Evolutionary conservation across 352 stramenopile species (phyloP).

Genomic region (Phytopythium chamaehyphon): DNA sequence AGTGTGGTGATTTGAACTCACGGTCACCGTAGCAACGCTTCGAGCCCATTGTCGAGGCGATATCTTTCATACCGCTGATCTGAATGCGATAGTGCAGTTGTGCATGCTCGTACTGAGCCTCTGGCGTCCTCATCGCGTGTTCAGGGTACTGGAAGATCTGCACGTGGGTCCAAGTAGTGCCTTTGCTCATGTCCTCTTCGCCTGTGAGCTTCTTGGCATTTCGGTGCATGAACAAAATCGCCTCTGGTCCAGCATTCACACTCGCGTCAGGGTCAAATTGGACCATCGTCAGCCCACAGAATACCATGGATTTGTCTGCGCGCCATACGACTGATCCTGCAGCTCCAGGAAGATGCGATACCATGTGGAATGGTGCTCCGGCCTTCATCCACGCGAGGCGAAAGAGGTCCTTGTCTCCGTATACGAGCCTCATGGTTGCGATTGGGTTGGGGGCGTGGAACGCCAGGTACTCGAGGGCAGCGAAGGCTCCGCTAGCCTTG

Average conservation of each 20-base stretch:
- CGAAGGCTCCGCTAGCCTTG: slow-evolving; percentile 11
- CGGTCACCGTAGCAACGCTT: slow-evolving; percentile 21
- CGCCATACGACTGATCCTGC: too few relatives aligned
- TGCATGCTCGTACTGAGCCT: slow-evolving; percentile 15
- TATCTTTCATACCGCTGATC: slow-evolving; percentile 12
- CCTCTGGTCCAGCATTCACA: too few relatives aligned
- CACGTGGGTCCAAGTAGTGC: background rate
- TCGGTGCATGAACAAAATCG: slow-evolving; percentile 27
- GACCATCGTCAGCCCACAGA: slow-evolving; percentile 19
- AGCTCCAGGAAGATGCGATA: slow-evolving; percentile 27
- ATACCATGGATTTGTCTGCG: too few relatives aligned
- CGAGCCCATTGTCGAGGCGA: slow-evolving; percentile 7
- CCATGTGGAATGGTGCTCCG: slow-evolving; percentile 41
- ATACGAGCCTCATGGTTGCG: slow-evolving; percentile 24
- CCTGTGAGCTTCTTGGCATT: slow-evolving; percentile 41
- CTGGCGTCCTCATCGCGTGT: background rate
- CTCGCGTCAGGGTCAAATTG: too few relatives aligned
- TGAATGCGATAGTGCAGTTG: slow-evolving; percentile 15
- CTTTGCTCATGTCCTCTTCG: background rate
- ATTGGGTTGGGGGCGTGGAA: slow-evolving; percentile 38
- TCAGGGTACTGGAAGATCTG: slow-evolving; percentile 1
- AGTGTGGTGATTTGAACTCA: slow-evolving; percentile 21
- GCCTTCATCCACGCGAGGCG: slow-evolving; percentile 51
- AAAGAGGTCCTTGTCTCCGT: slow-evolving; percentile 63
- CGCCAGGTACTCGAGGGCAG: slow-evolving; percentile 27